Conservation (phyloP, 768 basidiomycete genomes). For the Russula dissimulans region DNA sequence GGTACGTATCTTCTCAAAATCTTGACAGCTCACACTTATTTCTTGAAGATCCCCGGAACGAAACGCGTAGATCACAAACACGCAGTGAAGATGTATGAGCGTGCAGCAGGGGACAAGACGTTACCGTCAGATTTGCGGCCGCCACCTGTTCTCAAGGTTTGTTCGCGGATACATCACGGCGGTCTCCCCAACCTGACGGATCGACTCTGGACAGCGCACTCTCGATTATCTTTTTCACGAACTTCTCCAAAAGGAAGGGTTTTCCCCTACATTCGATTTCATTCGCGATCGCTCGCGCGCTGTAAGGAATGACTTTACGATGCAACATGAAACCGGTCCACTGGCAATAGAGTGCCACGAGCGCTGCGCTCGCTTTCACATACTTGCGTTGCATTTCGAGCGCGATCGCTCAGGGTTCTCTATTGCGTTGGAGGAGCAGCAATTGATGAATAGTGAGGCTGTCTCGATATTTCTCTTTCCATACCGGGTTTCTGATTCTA, state of each 20-base stretch:
- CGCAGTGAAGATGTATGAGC: slow-evolving; percentile 93
- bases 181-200: background rate
- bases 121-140: slow-evolving; percentile 89
- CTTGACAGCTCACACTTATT: slow-evolving; percentile 27
- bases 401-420: slow-evolving; percentile 51
- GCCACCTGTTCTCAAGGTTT: slow-evolving; percentile 69
- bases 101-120: slow-evolving; percentile 87
- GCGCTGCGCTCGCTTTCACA: slow-evolving; percentile 89
- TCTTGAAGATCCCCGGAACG: slow-evolving; percentile 64
- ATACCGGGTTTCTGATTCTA: background rate
- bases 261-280: slow-evolving; percentile 67
- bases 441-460: slow-evolving; percentile 79
- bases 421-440: slow-evolving; percentile 71
- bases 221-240: slow-evolving; percentile 89
- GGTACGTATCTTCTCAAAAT: slow-evolving; percentile 37
- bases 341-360: slow-evolving; percentile 86
- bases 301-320: slow-evolving; percentile 88
- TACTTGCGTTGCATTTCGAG: slow-evolving; percentile 65
- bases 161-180: slow-evolving; percentile 1
- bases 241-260: slow-evolving; percentile 60
- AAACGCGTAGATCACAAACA: slow-evolving; percentile 76
- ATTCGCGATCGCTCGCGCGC: slow-evolving; percentile 87
- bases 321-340: slow-evolving; percentile 74
- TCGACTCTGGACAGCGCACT: slow-evolving; percentile 45
- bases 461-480: background rate